Conservation (phyloP, 2,329 filamentous ascomycete species). For the Hansfordia pulvinata region DNA sequence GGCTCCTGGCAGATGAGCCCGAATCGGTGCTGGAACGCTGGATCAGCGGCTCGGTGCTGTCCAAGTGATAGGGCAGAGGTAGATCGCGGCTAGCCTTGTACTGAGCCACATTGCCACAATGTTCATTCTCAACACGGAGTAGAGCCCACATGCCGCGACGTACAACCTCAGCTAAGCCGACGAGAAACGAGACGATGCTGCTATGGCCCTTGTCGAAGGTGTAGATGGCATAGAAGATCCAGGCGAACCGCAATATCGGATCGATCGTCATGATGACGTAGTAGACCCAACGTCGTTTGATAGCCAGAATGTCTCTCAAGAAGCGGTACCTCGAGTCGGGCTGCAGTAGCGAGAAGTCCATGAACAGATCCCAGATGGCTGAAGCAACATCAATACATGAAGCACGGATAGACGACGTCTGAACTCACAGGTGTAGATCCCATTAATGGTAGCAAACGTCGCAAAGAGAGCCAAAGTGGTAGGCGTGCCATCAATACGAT, state of each 20-base stretch:
- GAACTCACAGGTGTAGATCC: conserved; percentile 61
- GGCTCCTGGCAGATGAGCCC: conserved; percentile 1
- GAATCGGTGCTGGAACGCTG: conserved; percentile 24
- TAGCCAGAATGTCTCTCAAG: conserved; percentile 66
- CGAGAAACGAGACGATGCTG: conserved; percentile 65
- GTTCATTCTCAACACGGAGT: conserved; percentile 94
- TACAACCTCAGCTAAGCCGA: conserved; percentile 67
- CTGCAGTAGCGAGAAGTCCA: conserved; percentile 93
- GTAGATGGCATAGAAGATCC: conserved; percentile 88
- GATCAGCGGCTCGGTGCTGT: conserved; percentile 26
- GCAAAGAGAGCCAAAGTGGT: conserved; percentile 60
- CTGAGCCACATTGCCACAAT: conserved; percentile 80
- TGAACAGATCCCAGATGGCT: conserved; percentile 85
- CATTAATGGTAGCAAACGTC: conserved; percentile 67
- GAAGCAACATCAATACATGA: not conserved
- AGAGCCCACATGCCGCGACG: conserved; percentile 83
- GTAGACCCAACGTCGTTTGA: conserved; percentile 71
- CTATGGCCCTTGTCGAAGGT: conserved; percentile 70
- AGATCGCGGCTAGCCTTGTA: conserved; percentile 85
- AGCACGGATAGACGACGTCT: not conserved
- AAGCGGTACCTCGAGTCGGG: conserved; percentile 51
- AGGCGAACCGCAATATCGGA: conserved; percentile 77
- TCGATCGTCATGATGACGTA: conserved; percentile 76
- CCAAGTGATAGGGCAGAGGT: conserved; percentile 64
- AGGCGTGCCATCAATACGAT: conserved; percentile 54